Percentiles rank a stretch among this genome's conserved stretches.
These are phyloP conservation scores for Ogataea dorogensis DNA, from an alignment of 805 yeast genomes.

Conservation along the genomic window DNA sequence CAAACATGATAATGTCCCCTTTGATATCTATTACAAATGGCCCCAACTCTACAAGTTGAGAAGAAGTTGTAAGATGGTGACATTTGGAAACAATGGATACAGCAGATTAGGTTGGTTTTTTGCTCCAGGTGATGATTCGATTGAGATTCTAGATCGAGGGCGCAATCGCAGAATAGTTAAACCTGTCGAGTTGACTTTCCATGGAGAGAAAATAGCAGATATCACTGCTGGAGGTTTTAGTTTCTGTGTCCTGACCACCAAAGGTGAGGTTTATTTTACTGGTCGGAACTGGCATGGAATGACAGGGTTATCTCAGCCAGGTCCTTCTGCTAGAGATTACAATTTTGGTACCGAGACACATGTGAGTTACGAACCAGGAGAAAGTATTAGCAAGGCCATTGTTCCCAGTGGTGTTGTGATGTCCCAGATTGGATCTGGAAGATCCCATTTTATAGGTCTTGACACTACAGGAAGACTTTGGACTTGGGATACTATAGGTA, in stretches of 20 bases:
- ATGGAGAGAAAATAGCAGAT: constrained; percentile 39
- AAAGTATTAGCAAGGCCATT: constrained; percentile 14
- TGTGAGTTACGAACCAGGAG: constrained; percentile 5
- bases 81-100: constrained; percentile 48
- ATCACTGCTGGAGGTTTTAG: constrained; percentile 65
- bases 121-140: constrained; percentile 15
- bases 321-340: constrained; percentile 37
- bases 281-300: constrained; percentile 45
- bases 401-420: constrained; percentile 32
- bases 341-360: constrained; percentile 1
- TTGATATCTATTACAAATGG: constrained; percentile 46
- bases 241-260: constrained; percentile 53
- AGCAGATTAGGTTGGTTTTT: constrained; percentile 45
- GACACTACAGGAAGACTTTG: constrained; percentile 49
- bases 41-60: constrained; percentile 44
- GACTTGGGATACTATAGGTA: constrained; percentile 57
- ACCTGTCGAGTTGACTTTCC: constrained; percentile 29
- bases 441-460: constrained; percentile 62
- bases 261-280: constrained; percentile 56
- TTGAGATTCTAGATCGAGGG: constrained; percentile 15
- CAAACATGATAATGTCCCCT: constrained; percentile 43
- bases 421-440: constrained; percentile 55
- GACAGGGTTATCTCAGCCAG: constrained; percentile 37
- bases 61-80: constrained; percentile 38
- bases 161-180: constrained; percentile 12